These are phyloP conservation scores for Ormosia emarginata DNA, from an alignment of 306 rosid species.

Conservation along the genomic window DNA sequence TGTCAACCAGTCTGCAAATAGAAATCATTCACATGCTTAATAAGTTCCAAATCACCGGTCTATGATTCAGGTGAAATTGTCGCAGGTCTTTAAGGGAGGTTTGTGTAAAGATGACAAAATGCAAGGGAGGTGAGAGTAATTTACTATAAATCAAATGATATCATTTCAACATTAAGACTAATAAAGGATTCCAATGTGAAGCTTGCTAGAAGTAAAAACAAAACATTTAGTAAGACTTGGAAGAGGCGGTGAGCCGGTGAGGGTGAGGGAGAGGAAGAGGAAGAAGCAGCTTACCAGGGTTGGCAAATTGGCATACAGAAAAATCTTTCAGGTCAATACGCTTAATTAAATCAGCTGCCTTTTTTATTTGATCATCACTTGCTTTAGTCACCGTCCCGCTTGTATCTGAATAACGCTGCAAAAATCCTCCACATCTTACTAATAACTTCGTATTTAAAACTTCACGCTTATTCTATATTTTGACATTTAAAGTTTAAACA, in stretches of 20 bases:
- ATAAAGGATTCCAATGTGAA: neutral
- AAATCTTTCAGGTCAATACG: constrained; percentile 79
- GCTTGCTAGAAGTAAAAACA: neutral
- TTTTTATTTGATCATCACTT: constrained; percentile 67
- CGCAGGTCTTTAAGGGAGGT: neutral
- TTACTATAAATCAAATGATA: constrained; percentile 17
- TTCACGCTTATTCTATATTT: constrained; percentile 2
- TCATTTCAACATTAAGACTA: neutral
- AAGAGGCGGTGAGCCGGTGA: neutral
- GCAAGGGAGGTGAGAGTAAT: neutral
- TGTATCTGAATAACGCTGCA: constrained; percentile 60
- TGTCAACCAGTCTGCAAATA: neutral
- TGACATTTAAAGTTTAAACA: neutral
- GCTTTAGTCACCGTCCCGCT: constrained; percentile 47
- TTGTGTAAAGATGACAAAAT: neutral
- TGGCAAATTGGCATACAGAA: constrained; percentile 74
- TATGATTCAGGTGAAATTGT: neutral
- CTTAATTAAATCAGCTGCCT: constrained; percentile 70
- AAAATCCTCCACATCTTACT: constrained; percentile 14
- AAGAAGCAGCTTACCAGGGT: constrained; percentile 62
- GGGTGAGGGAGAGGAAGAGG: neutral
- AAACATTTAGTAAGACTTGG: neutral
- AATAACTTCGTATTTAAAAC: constrained; percentile 18
- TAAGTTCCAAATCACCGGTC: constrained; percentile 1
- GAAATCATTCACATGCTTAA: neutral